Evolutionary conservation across 208 protist genomes (phyloP).

Genomic region (Borovskyia barvae): DNA sequence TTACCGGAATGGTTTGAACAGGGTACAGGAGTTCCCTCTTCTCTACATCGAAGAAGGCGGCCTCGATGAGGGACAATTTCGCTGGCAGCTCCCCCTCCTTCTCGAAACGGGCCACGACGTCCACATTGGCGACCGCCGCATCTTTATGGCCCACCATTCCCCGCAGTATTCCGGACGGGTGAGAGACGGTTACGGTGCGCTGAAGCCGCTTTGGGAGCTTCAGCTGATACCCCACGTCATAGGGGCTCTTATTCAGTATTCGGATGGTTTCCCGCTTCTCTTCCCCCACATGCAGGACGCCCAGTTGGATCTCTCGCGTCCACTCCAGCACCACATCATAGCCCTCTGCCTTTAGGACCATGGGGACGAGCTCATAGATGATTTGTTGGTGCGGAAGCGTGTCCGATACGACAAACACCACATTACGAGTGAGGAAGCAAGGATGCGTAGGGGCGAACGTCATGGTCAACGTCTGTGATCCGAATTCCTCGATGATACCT

Average conservation of each 20-base stretch:
- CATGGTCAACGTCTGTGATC: conserved; percentile 44
- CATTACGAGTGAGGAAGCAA: conserved; percentile 60
- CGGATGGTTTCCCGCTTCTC: conserved; percentile 63
- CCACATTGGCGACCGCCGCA: conserved; percentile 73
- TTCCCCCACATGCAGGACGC: conserved; percentile 89
- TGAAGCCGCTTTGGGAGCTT: conserved; percentile 73
- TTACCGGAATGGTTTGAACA: conserved; percentile 75
- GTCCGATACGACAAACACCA: conserved; percentile 71
- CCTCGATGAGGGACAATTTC: conserved; percentile 77
- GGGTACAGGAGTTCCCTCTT: conserved; percentile 84
- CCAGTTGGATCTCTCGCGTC: conserved; percentile 89
- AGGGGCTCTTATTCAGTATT: conserved; percentile 93
- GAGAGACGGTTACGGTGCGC: conserved; percentile 56
- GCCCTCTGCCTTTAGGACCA: conserved; percentile 88
- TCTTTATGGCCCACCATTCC: conserved; percentile 88
- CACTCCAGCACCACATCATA: conserved; percentile 93
- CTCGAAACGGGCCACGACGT: conserved; percentile 72
- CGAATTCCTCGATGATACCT: conserved; percentile 73
- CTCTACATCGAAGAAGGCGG: conserved; percentile 78
- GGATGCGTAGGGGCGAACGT: conserved; percentile 69
- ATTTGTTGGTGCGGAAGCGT: conserved; percentile 18
- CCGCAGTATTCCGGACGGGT: conserved; percentile 63
- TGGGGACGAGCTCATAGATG: conserved; percentile 67
- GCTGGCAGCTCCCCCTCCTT: conserved; percentile 80
- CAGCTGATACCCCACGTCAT: conserved; percentile 91